Conservation (phyloP, 176 grass and related monocot species). For the Oryza punctata region DNA sequence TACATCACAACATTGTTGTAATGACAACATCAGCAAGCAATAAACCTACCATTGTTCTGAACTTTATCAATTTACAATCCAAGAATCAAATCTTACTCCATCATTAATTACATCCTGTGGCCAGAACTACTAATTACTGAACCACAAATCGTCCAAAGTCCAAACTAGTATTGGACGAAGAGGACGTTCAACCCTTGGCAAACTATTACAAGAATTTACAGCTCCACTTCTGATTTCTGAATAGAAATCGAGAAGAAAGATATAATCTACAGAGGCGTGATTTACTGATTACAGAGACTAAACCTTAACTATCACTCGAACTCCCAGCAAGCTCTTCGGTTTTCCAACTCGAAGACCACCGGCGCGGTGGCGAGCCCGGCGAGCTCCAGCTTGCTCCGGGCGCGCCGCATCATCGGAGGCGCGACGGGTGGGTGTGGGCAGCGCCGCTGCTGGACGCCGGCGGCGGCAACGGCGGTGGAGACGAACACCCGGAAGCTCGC, state of each 20-base stretch:
- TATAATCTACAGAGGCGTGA: not conserved
- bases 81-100: not conserved
- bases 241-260: not conserved
- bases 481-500: constrained; percentile 41
- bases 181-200: not conserved
- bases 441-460: not conserved
- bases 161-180: not conserved
- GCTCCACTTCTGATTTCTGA: not conserved
- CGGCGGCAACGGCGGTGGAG: not conserved
- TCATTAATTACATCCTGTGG: not conserved
- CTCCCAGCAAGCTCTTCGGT: constrained; percentile 5
- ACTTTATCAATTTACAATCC: not conserved
- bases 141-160: not conserved
- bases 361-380: not conserved
- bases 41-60: not conserved
- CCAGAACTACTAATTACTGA: not conserved
- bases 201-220: not conserved
- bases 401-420: constrained; percentile 30
- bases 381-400: constrained; percentile 29
- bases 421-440: not conserved
- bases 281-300: not conserved
- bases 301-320: constrained; percentile 37
- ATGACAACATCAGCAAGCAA: not conserved
- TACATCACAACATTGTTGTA: too few relatives aligned
- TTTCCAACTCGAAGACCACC: not conserved